Conservation (phyloP, 2,329 filamentous ascomycete genomes). For the Diaporthe citriasiana region DNA sequence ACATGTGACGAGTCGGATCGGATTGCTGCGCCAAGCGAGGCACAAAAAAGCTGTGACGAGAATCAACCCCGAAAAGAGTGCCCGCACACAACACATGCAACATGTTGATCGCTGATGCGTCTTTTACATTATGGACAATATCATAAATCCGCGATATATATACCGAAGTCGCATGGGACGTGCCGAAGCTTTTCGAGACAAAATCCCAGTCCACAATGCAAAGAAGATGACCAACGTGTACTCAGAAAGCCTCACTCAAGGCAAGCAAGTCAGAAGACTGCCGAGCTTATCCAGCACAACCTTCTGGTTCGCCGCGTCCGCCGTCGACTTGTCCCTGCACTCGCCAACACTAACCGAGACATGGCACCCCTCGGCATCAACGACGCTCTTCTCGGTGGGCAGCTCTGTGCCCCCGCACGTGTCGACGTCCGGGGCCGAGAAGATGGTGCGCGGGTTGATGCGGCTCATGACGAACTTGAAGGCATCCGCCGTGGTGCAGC, state of each 20-base stretch:
- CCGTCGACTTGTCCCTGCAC: constrained; percentile 72
- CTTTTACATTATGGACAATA: not conserved
- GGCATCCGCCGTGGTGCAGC: constrained; percentile 65
- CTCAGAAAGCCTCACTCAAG: not conserved
- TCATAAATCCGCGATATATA: not conserved
- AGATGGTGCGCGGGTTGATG: constrained; percentile 66
- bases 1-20: not conserved
- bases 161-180: not conserved
- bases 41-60: not conserved
- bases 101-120: not conserved
- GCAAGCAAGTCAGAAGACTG: constrained; percentile 39
- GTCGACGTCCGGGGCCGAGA: constrained; percentile 67
- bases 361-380: constrained; percentile 67
- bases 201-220: not conserved
- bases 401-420: constrained; percentile 69
- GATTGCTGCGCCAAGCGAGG: not conserved
- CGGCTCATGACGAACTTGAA: constrained; percentile 76
- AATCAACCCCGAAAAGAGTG: not conserved
- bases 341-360: constrained; percentile 74
- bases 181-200: not conserved
- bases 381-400: constrained; percentile 71
- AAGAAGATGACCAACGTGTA: not conserved
- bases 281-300: constrained; percentile 65
- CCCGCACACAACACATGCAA: not conserved
- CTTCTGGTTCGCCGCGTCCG: constrained; percentile 63